These are phyloP conservation scores for Peziza echinospora DNA, from an alignment of 495 filamentous ascomycete genomes.

Conservation along the genomic window DNA sequence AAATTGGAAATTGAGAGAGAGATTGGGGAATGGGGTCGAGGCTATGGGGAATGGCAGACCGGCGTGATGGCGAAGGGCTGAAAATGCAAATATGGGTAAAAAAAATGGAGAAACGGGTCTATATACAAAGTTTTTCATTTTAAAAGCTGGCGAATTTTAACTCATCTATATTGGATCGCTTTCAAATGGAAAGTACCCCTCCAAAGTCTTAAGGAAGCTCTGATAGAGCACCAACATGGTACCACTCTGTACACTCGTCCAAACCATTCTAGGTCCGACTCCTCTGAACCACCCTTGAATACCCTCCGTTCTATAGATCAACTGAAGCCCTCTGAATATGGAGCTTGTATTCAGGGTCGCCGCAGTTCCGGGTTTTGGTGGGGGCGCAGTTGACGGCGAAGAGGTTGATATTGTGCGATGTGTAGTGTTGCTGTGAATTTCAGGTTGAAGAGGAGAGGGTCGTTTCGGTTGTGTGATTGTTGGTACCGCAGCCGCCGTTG, in stretches of 20 bases:
- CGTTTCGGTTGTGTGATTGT: neutral
- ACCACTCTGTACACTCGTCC: conserved; percentile 91
- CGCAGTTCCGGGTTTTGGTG: conserved; percentile 34
- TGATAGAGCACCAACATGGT: conserved; percentile 97
- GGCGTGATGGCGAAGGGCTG: too few species aligned
- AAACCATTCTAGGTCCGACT: conserved; percentile 81
- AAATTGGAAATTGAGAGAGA: too few species aligned
- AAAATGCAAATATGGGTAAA: too few species aligned
- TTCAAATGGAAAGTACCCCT: neutral
- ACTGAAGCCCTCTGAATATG: conserved; percentile 57
- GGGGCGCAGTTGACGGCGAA: conserved; percentile 50
- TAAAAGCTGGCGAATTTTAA: too few species aligned
- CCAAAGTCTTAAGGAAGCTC: conserved; percentile 38
- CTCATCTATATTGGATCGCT: too few species aligned
- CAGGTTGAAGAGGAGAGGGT: neutral
- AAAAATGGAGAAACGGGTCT: too few species aligned
- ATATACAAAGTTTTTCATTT: too few species aligned
- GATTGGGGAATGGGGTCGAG: too few species aligned
- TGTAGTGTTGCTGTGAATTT: conserved; percentile 8
- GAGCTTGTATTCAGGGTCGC: conserved; percentile 69
- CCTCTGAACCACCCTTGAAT: conserved; percentile 81
- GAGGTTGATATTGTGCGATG: conserved; percentile 62
- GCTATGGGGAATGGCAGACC: too few species aligned
- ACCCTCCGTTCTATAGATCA: conserved; percentile 79
- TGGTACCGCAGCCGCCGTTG: neutral